Conservation (phyloP, 2,329 filamentous ascomycete genomes). For the Claviceps sorghi region DNA sequence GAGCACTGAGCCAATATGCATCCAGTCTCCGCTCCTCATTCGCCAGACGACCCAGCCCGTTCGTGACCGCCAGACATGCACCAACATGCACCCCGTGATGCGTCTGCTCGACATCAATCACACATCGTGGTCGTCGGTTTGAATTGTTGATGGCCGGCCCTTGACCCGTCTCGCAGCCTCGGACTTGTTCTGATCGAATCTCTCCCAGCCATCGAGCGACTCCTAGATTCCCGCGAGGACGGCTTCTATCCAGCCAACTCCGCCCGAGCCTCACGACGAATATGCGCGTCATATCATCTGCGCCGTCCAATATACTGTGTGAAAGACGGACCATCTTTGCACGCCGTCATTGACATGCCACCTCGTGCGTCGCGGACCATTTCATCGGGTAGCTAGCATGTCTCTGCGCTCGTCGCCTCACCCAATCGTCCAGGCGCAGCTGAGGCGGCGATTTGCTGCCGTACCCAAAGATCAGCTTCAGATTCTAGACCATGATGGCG, state of each 20-base stretch:
- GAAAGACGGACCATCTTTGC: not conserved
- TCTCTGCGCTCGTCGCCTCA: constrained; percentile 11
- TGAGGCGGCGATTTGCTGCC: constrained; percentile 15
- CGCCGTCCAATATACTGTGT: not conserved
- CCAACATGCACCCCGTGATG: not conserved
- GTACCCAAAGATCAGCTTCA: constrained; percentile 25
- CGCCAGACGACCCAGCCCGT: too few relatives aligned
- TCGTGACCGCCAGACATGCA: not conserved
- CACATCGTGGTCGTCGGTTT: not conserved
- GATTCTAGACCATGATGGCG: constrained; percentile 20
- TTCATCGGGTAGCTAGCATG: constrained; percentile 10
- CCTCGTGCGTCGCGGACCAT: not conserved
- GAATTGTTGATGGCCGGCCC: not conserved
- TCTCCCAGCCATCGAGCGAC: not conserved
- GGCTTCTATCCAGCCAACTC: not conserved
- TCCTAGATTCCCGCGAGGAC: not conserved
- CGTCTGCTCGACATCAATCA: too few relatives aligned
- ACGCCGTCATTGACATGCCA: not conserved
- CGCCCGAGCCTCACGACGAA: not conserved
- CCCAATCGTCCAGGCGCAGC: constrained; percentile 11
- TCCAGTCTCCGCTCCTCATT: too few relatives aligned
- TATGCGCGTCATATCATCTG: not conserved
- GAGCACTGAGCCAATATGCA: too few relatives aligned
- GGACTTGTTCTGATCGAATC: too few relatives aligned
- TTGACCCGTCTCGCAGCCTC: not conserved